Conservation (phyloP, 2,329 filamentous ascomycete genomes). For the Rutstroemia sp. region DNA sequence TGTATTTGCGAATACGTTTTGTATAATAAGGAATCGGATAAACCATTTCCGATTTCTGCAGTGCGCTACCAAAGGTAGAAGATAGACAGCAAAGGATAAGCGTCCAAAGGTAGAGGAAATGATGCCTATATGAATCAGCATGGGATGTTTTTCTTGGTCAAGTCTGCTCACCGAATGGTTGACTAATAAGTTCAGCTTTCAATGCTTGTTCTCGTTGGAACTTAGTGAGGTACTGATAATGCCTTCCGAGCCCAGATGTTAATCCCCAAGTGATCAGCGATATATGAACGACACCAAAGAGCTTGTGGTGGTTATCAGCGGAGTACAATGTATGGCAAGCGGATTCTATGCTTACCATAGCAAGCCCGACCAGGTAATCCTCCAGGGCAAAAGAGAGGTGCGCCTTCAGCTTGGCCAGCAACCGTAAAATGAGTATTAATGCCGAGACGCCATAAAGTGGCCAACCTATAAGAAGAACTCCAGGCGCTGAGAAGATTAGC, state of each 20-base stretch:
- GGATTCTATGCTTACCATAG: neutral
- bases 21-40: neutral
- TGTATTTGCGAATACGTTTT: neutral
- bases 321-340: neutral
- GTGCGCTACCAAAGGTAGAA: neutral
- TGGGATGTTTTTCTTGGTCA: neutral
- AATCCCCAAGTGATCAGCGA: constrained; percentile 3
- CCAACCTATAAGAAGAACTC: constrained; percentile 4
- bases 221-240: neutral
- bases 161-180: neutral
- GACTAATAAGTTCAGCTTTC: neutral
- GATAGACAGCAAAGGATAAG: constrained; percentile 3
- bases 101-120: neutral
- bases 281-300: constrained; percentile 1
- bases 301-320: neutral
- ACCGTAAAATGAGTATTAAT: constrained; percentile 1
- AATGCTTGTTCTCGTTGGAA: neutral
- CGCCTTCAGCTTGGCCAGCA: neutral
- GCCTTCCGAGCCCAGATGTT: neutral
- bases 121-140: neutral
- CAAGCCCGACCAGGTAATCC: neutral
- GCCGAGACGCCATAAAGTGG: constrained; percentile 4
- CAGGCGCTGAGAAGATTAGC: neutral
- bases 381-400: constrained; percentile 1
- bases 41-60: neutral